Evolutionary conservation across 106 monocot species (phyloP), one percentile per base, ranked within the genome.

Genomic region (Acorus gramineus): DNA sequence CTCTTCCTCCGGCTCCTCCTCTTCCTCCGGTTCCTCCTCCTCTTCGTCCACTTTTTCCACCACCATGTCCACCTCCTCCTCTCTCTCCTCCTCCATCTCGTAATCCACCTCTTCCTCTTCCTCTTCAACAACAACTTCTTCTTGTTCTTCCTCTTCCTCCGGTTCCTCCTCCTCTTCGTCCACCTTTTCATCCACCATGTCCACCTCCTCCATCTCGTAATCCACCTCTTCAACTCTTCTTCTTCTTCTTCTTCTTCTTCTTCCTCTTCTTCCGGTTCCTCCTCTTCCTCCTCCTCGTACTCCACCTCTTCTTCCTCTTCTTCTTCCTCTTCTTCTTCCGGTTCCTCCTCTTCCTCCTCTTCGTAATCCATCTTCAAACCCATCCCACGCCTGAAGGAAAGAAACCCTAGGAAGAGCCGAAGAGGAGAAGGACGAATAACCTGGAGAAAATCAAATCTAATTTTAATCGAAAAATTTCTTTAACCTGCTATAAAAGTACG

Each of bases 81-180:
- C 52, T 9, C 0, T 7, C 11, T 7, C n/a, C 10, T 10, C 4
- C 9, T 1, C 60, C 8, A 6, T 43, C 3, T 14, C 4, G 42
- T 0, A 3, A 7, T 1, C 60, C 60, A 44, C 43, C 60, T 5
- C 14, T 14, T 14, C 60, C 43, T 10, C 5, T 0, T 43, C 42
- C 0, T 14, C 6, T 6, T 14, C 14, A 6, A 44, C 42, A 44
- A 44, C 60, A 0, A 2, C 14, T 4, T 6, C 44, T 43, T 42
- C 60, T 44, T 57, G 65, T 8, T 65, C 58, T 6, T 59, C 65
- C 2, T 11, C 55, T 9, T 57, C 42, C 56, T 13, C 44, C 52
- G 11, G 7, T n/a, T 6, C 2, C 6, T 57, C 28, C n/a, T 3
- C 5, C 6, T 9, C 13, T 14, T 6, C 6, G 57, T 28, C 28